phyloP scores from a whole-genome alignment of 2,329 filamentous ascomycete species.

The Xylaria sp. region DNA sequence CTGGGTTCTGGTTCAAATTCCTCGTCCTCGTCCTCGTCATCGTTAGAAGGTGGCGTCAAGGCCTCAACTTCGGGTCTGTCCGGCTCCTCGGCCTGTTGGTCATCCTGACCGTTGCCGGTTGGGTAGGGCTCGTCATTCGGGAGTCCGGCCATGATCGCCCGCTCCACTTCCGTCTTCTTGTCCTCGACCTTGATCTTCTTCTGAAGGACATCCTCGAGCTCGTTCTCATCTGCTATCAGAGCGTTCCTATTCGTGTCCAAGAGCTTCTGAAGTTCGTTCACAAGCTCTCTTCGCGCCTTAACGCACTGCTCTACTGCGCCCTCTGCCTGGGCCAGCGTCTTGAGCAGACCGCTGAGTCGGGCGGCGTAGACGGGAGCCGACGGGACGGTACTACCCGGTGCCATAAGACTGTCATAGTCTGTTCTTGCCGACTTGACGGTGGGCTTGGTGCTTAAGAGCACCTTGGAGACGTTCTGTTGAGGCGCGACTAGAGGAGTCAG shows the following conservation, averaged over 20 bases:
- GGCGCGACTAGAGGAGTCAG: conserved; percentile 78
- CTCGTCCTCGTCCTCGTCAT: conserved; percentile 16
- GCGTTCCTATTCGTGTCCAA: conserved; percentile 77
- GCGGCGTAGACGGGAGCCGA: conserved; percentile 92
- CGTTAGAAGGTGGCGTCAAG: conserved; percentile 77
- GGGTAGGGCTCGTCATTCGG: conserved; percentile 65
- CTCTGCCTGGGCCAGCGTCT: conserved; percentile 87
- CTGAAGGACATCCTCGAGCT: conserved; percentile 70
- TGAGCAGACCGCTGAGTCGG: conserved; percentile 87
- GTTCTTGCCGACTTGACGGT: conserved; percentile 76
- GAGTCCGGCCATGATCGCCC: conserved; percentile 87
- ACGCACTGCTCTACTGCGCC: conserved; percentile 89
- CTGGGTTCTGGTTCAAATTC: conserved; percentile 33
- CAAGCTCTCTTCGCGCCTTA: conserved; percentile 80
- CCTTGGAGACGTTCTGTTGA: conserved; percentile 79
- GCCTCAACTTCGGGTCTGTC: conserved; percentile 85
- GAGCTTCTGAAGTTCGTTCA: conserved; percentile 83
- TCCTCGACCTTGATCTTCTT: conserved; percentile 78
- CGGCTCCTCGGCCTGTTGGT: conserved; percentile 64
- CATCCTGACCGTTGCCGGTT: conserved; percentile 57
- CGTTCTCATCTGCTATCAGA: conserved; percentile 74
- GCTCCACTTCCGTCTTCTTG: conserved; percentile 89
- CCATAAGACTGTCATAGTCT: conserved; percentile 86
- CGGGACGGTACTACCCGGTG: conserved; percentile 73
- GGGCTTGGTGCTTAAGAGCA: conserved; percentile 73